Evolutionary conservation across 2,329 filamentous ascomycete species (phyloP).

Genomic region (Neurospora sp.): DNA sequence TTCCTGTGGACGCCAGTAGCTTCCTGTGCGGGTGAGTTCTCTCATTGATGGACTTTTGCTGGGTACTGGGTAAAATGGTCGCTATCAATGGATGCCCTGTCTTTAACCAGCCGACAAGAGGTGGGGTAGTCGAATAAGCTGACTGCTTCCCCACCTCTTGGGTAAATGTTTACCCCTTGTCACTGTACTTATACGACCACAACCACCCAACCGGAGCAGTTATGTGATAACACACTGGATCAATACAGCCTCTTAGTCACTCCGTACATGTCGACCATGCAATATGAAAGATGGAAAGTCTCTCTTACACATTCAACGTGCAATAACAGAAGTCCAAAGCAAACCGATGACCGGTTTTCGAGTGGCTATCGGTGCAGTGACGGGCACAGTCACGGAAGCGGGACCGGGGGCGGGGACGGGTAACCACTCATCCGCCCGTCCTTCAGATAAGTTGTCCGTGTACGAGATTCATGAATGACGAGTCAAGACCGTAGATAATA

Average conservation of each 20-base stretch:
- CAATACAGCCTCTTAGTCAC: background rate
- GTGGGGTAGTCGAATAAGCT: background rate
- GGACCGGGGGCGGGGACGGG: background rate
- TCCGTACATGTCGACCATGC: background rate
- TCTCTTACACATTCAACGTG: background rate
- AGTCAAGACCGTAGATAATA: background rate
- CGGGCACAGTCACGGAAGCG: background rate
- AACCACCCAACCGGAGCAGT: background rate
- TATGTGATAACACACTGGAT: background rate
- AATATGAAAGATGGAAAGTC: background rate
- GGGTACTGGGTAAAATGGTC: background rate
- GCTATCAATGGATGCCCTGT: background rate
- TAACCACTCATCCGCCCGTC: background rate
- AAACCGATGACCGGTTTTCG: background rate
- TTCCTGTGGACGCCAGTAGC: background rate
- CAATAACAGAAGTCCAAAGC: background rate
- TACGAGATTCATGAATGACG: background rate
- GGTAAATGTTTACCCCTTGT: background rate
- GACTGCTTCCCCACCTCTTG: background rate
- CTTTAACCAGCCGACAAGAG: background rate
- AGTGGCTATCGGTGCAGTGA: background rate
- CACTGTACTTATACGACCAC: background rate
- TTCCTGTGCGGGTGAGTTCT: background rate
- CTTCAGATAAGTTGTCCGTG: background rate
- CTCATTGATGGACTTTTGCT: background rate